phyloP scores from a whole-genome alignment of 1,284 basidiomycete genomes.

The Cutaneotrichosporon sp. region DNA sequence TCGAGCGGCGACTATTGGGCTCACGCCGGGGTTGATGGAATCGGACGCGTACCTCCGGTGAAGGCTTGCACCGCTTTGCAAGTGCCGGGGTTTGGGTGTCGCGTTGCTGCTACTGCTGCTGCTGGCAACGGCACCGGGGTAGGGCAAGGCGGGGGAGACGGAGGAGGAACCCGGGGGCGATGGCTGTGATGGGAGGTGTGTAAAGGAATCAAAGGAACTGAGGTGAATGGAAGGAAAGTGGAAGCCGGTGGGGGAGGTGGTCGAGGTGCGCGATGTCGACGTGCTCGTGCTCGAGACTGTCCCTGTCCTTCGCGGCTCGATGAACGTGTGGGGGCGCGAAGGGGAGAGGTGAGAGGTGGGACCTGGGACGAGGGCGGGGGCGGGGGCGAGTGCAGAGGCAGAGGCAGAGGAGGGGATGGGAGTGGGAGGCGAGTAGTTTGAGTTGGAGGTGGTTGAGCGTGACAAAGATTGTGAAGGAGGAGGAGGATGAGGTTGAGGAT shows the following conservation, averaged over 20 bases:
- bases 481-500: conserved; percentile 9
- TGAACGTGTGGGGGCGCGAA: neutral
- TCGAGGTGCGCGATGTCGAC: conserved; percentile 6
- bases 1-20: neutral
- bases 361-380: neutral
- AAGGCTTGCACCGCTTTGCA: neutral
- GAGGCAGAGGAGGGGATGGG: neutral
- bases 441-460: conserved; percentile 17
- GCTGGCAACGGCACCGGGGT: neutral
- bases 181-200: conserved; percentile 3
- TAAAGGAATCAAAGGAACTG: conserved; percentile 17
- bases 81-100: neutral
- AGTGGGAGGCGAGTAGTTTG: conserved; percentile 7
- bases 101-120: neutral
- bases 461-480: neutral
- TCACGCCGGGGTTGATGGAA: neutral
- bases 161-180: conserved; percentile 1
- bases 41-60: conserved; percentile 4
- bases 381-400: conserved; percentile 5
- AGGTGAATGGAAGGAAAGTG: conserved; percentile 18
- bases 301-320: conserved; percentile 11
- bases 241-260: conserved; percentile 7
- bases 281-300: conserved; percentile 5
- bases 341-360: conserved; percentile 1
- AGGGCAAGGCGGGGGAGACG: neutral